phyloP scores from a whole-genome alignment of 345 rosid genomes.

The Corchorus capsularis region DNA sequence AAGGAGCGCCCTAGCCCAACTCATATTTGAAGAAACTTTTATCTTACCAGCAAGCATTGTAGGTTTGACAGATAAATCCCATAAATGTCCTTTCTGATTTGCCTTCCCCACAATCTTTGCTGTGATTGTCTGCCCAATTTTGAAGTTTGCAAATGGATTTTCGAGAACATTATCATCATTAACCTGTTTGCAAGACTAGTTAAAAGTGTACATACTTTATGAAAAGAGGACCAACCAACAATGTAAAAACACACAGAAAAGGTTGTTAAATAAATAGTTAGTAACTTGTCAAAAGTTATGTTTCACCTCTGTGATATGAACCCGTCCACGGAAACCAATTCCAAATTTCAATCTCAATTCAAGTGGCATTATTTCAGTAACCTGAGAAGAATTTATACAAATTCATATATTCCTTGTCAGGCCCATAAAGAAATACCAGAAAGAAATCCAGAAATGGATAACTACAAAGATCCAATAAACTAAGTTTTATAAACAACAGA shows the following conservation, averaged over 20 bases:
- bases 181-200: conserved; percentile 49
- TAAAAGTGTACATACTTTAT: conserved; percentile 16
- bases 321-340: conserved; percentile 71
- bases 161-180: conserved; percentile 49
- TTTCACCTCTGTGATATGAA: conserved; percentile 90
- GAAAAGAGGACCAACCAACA: conserved; percentile 15
- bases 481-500: not conserved
- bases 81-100: conserved; percentile 50
- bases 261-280: conserved; percentile 14
- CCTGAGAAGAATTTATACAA: conserved; percentile 45
- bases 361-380: conserved; percentile 84
- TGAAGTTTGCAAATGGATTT: conserved; percentile 65
- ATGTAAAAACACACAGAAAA: not conserved
- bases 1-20: not conserved
- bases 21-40: conserved; percentile 5
- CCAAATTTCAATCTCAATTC: conserved; percentile 89
- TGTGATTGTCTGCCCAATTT: conserved; percentile 81
- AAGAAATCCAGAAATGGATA: not conserved
- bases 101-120: conserved; percentile 75
- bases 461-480: not conserved
- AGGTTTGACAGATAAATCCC: conserved; percentile 91
- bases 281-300: conserved; percentile 18
- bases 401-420: not conserved
- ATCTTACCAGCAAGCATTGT: conserved; percentile 58
- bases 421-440: not conserved